These are phyloP conservation scores for Scheffersomyces stipitis DNA, from an alignment of 805 yeast species.

Conservation along the genomic window DNA sequence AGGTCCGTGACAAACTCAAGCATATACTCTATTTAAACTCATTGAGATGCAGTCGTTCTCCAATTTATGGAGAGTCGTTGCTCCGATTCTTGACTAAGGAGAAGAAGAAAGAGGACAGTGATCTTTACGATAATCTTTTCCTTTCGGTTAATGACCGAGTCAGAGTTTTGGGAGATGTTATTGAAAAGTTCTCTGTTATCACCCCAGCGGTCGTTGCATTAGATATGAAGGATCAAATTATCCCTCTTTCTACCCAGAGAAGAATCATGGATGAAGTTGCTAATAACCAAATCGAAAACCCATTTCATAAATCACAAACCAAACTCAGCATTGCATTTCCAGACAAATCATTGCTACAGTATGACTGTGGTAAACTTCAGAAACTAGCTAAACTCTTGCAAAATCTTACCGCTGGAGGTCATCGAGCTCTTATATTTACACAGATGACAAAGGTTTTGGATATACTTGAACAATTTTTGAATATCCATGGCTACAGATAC, in stretches of 20 bases:
- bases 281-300: slow-evolving; percentile 44
- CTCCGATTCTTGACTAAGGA: slow-evolving; percentile 41
- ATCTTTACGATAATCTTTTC: slow-evolving; percentile 19
- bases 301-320: slow-evolving; percentile 80
- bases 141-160: slow-evolving; percentile 27
- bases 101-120: slow-evolving; percentile 9
- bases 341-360: slow-evolving; percentile 86
- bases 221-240: slow-evolving; percentile 57
- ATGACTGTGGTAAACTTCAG: slow-evolving; percentile 96
- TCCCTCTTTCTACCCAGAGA: slow-evolving; percentile 41
- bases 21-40: slow-evolving; percentile 64
- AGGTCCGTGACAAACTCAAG: slow-evolving; percentile 50
- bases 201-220: slow-evolving; percentile 85
- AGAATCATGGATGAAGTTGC: slow-evolving; percentile 29
- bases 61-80: slow-evolving; percentile 66
- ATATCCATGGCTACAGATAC: slow-evolving; percentile 90
- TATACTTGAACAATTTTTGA: slow-evolving; percentile 86
- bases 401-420: slow-evolving; percentile 81
- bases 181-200: slow-evolving; percentile 79
- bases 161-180: slow-evolving; percentile 42
- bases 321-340: slow-evolving; percentile 93
- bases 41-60: slow-evolving; percentile 62
- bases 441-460: slow-evolving; percentile 98
- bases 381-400: slow-evolving; percentile 73
- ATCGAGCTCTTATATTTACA: slow-evolving; percentile 91